Evolutionary conservation across 176 grass and related monocot genomes (phyloP), one percentile per base, ranked within the genome.

Genomic region (Oryza australiensis): DNA sequence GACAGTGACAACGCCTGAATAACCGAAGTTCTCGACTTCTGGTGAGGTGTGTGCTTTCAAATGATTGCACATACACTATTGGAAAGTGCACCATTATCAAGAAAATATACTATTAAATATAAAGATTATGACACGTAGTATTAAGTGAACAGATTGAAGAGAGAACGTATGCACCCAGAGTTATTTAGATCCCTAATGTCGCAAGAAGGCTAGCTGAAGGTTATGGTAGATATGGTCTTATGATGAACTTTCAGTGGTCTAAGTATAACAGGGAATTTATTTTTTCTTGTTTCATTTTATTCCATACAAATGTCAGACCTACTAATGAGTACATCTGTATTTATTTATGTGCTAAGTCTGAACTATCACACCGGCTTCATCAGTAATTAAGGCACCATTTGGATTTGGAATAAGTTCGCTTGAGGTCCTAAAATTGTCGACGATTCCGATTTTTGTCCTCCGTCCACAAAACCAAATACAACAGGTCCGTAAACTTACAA

Each of bases 21-120:
- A 42, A 77, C 30, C 46, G 12, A 60, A 32, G 13, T 48, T 59
- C 53, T 59, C 7, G 9, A 59, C 53, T 34, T 78, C 65, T 20
- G 20, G 34, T 77, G 53, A 62, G 68, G 55, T 33, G 73, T 33
- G 73, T 45, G 73, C 64, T 62, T 84, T 62, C 46, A 69, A 69
- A 60, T 68, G 66, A 65, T 68, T 76, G 24, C 11, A 22, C 16
- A 5, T 12, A n/a, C 7, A 5, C 23, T 23, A 10, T 84, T 66
- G 16, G 27, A 34, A 84, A 34, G 65, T 12, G 46, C 66, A 78
- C 18, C 35, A 70, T 51, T 48, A 12, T 37, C 26, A 18, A 48
- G 49, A 12, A 1, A 60, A 63, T 62, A 48, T 22, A 46, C 13
- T 34, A 5, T 70, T 12, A 3, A 62, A 33, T 22, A 67, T 18